Conservation (phyloP, 805 yeast genomes). For the Cyberlindnera nakhonratchasimensis region DNA sequence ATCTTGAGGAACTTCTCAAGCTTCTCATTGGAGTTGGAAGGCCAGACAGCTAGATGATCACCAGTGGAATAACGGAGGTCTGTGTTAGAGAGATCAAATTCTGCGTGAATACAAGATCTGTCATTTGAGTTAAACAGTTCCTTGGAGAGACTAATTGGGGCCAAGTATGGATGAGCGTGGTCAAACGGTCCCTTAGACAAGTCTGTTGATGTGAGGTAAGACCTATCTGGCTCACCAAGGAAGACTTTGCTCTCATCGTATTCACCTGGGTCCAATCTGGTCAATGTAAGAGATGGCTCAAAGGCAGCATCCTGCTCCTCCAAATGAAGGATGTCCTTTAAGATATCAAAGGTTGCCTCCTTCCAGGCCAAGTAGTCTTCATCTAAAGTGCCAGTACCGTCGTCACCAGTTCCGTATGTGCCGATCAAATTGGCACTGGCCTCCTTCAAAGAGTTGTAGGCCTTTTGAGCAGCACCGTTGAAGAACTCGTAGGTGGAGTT, state of each 20-base stretch:
- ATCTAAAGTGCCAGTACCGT: conserved; percentile 90
- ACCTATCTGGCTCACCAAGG: conserved; percentile 71
- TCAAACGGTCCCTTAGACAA: conserved; percentile 70
- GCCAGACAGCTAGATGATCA: conserved; percentile 94
- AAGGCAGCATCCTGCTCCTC: conserved; percentile 79
- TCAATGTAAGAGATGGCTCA: conserved; percentile 59
- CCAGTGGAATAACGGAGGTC: conserved; percentile 88
- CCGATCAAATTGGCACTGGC: conserved; percentile 77
- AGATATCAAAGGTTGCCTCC: conserved; percentile 62
- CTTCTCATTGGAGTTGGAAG: conserved; percentile 79
- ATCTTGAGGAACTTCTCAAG: conserved; percentile 62
- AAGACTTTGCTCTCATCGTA: conserved; percentile 46
- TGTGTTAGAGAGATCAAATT: conserved; percentile 74
- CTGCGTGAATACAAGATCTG: conserved; percentile 87
- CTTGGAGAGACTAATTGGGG: conserved; percentile 54
- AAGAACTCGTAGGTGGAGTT: conserved; percentile 91
- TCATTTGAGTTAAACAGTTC: conserved; percentile 66
- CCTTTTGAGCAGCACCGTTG: conserved; percentile 75
- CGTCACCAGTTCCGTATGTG: conserved; percentile 88
- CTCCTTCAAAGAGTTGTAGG: conserved; percentile 44
- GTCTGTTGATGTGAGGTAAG: conserved; percentile 34
- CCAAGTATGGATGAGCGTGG: conserved; percentile 77
- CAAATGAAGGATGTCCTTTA: conserved; percentile 60
- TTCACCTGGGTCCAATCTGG: conserved; percentile 36
- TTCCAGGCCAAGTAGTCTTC: conserved; percentile 96